These are phyloP conservation scores for Saccharomyces hybrid DNA, from an alignment of 1,139 yeast species.

Conservation along the genomic window DNA sequence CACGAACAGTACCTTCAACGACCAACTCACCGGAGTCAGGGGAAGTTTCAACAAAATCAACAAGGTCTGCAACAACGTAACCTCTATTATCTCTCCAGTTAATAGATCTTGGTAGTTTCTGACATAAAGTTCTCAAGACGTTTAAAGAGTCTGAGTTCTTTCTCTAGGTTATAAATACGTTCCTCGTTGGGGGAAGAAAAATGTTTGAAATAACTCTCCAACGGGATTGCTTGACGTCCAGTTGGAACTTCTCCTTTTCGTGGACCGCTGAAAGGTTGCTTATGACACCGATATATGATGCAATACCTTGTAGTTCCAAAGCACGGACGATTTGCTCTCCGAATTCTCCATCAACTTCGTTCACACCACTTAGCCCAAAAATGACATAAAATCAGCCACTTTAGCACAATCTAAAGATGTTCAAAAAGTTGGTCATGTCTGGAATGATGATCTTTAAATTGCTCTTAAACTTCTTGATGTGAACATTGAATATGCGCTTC, in stretches of 20 bases:
- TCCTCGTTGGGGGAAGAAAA: conserved; percentile 91
- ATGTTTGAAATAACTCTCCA: conserved; percentile 75
- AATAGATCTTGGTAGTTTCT: conserved; percentile 76
- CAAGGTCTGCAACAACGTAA: conserved; percentile 67
- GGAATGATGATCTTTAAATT: conserved; percentile 71
- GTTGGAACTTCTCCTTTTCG: conserved; percentile 69
- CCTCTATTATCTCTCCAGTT: conserved; percentile 92
- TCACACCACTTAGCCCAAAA: conserved; percentile 75
- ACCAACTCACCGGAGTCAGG: conserved; percentile 38
- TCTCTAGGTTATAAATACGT: conserved; percentile 65
- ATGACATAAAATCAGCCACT: conserved; percentile 80
- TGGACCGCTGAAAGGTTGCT: conserved; percentile 60
- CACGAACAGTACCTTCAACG: conserved; percentile 80
- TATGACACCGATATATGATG: conserved; percentile 72
- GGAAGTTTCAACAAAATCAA: conserved; percentile 39
- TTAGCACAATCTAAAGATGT: conserved; percentile 83
- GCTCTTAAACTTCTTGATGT: conserved; percentile 62
- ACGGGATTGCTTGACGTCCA: conserved; percentile 71
- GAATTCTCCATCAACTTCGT: conserved; percentile 67
- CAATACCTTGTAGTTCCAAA: conserved; percentile 85
- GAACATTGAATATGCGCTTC: conserved; percentile 33
- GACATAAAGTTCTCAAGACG: conserved; percentile 70
- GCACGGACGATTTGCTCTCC: conserved; percentile 90
- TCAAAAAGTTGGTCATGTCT: conserved; percentile 54
- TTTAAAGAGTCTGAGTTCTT: conserved; percentile 59